Conservation (phyloP, 2,329 filamentous ascomycete genomes). For the Monosporascus sp. region DNA sequence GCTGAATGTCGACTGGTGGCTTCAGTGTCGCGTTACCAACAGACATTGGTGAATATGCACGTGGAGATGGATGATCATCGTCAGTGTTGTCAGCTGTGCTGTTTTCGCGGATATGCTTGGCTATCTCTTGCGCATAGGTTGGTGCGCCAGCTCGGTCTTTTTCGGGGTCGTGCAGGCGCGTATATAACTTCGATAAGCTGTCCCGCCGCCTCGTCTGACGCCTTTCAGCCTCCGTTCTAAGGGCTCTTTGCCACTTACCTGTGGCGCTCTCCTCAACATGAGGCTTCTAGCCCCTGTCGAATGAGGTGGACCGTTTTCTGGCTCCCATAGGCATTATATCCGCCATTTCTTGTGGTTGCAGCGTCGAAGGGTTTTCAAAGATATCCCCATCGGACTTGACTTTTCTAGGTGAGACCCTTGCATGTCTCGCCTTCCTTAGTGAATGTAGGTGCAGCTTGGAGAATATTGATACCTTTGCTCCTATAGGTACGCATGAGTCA, state of each 20-base stretch:
- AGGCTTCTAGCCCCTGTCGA: conserved; percentile 1
- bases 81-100: background rate
- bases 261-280: conserved; percentile 5
- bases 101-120: background rate
- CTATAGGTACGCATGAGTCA: conserved; percentile 8
- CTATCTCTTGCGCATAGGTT: too few species aligned
- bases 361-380: background rate
- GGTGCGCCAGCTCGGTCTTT: background rate
- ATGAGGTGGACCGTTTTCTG: background rate
- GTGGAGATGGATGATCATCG: background rate
- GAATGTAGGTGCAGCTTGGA: conserved; percentile 29
- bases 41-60: background rate
- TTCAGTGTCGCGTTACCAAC: conserved; percentile 5
- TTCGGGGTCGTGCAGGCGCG: background rate
- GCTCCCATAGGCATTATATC: background rate
- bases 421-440: conserved; percentile 10
- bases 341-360: background rate
- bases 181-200: background rate
- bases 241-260: conserved; percentile 8
- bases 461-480: conserved; percentile 26
- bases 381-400: background rate
- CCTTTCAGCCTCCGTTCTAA: conserved; percentile 7
- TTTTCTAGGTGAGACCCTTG: background rate
- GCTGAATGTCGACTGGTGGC: conserved; percentile 3
- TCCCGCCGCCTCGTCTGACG: background rate